Evolutionary conservation across 805 yeast genomes (phyloP).

Genomic region (Aciculoconidium aculeatum): DNA sequence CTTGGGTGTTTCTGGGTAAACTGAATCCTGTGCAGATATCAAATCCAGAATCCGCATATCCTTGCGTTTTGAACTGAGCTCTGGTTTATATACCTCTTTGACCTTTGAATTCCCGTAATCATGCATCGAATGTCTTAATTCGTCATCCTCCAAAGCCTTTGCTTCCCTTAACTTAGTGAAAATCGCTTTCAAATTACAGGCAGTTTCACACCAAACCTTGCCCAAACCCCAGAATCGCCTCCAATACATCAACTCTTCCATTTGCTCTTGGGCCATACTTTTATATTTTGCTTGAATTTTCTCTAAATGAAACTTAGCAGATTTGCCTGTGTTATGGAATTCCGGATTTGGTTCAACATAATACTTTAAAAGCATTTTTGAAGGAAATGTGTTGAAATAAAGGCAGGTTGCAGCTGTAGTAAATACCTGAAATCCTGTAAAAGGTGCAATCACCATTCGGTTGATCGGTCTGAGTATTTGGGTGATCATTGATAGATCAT

Average conservation of each 20-base stretch:
- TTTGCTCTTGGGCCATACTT: slow-evolving; percentile 16
- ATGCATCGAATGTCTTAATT: slow-evolving; percentile 20
- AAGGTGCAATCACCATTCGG: slow-evolving; percentile 31
- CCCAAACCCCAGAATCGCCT: slow-evolving; percentile 26
- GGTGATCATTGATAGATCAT: slow-evolving; percentile 18
- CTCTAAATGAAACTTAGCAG: slow-evolving; percentile 6
- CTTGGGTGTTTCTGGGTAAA: neutral
- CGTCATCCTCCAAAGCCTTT: slow-evolving; percentile 14
- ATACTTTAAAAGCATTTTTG: slow-evolving; percentile 12
- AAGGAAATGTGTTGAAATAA: slow-evolving; percentile 24
- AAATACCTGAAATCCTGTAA: slow-evolving; percentile 32
- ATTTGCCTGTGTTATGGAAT: slow-evolving; percentile 1
- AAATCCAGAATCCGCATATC: slow-evolving; percentile 12
- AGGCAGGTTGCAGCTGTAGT: slow-evolving; percentile 30
- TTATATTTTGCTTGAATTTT: slow-evolving; percentile 13
- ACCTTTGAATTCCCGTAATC: slow-evolving; percentile 28
- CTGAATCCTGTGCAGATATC: slow-evolving; percentile 5
- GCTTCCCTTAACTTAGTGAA: slow-evolving; percentile 12
- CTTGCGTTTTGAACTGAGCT: slow-evolving; percentile 6
- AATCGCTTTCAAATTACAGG: slow-evolving; percentile 18
- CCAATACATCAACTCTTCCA: slow-evolving; percentile 21
- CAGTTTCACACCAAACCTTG: slow-evolving; percentile 22
- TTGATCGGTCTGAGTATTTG: slow-evolving; percentile 14
- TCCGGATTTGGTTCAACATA: slow-evolving; percentile 2
- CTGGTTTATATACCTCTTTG: slow-evolving; percentile 14